phyloP scores from a whole-genome alignment of 2,329 filamentous ascomycete species.

The Ophiostoma sp. region DNA sequence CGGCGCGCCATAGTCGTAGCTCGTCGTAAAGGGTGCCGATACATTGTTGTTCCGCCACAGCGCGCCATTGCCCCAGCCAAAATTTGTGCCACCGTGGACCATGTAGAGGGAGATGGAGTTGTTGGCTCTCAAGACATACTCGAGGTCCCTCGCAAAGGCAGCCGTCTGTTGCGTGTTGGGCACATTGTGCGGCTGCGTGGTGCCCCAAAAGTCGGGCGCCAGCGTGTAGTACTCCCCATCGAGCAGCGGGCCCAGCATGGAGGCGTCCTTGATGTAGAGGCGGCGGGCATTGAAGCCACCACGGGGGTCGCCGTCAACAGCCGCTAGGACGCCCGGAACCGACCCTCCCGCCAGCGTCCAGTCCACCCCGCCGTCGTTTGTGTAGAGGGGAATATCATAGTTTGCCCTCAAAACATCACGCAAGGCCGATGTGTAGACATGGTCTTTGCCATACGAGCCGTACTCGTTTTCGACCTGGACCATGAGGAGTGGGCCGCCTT shows the following conservation, averaged over 20 bases:
- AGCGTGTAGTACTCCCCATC: constrained; percentile 20
- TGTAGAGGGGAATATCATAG: constrained; percentile 23
- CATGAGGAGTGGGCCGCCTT: constrained; percentile 75
- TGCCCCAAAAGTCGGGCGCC: constrained; percentile 14
- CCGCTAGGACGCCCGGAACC: constrained; percentile 9
- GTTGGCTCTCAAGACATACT: not conserved
- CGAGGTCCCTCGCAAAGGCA: not conserved
- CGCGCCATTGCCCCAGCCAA: constrained; percentile 6
- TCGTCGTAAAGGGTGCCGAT: constrained; percentile 11
- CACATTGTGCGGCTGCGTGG: not conserved
- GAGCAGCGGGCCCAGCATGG: constrained; percentile 13
- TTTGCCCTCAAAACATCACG: constrained; percentile 4
- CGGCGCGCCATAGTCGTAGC: constrained; percentile 14
- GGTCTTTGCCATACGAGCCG: constrained; percentile 15
- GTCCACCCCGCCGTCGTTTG: constrained; percentile 23
- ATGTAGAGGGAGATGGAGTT: constrained; percentile 16
- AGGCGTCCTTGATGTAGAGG: not conserved
- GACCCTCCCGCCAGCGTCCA: constrained; percentile 16
- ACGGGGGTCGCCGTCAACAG: not conserved
- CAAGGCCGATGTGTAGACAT: constrained; percentile 20
- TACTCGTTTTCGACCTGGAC: constrained; percentile 85
- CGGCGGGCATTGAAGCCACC: constrained; percentile 8
- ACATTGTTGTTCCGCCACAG: not conserved
- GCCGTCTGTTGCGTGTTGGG: not conserved
- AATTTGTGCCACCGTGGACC: constrained; percentile 16